These are phyloP conservation scores for Magnolia sinica DNA, from an alignment of 164 flowering plant genomes.

Conservation along the genomic window DNA sequence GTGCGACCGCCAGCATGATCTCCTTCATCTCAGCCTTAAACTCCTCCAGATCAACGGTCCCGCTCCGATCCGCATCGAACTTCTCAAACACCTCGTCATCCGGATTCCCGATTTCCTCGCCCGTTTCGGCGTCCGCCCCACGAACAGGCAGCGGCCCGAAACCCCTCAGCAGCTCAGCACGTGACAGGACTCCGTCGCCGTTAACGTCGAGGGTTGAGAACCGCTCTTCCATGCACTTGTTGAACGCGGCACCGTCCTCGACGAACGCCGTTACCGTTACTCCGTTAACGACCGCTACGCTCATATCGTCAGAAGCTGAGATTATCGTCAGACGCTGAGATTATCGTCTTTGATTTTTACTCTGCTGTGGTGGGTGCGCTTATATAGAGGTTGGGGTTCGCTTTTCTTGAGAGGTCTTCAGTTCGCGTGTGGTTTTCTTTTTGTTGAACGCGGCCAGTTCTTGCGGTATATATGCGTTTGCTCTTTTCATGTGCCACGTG, in stretches of 20 bases:
- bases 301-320: conserved; percentile 24
- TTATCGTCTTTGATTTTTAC: too few species aligned
- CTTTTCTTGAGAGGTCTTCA: too few species aligned
- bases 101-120: conserved; percentile 27
- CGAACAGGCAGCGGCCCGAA: conserved; percentile 21
- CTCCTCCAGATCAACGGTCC: conserved; percentile 35
- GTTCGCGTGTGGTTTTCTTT: too few species aligned
- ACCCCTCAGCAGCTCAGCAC: conserved; percentile 31
- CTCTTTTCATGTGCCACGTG: too few species aligned
- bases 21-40: conserved; percentile 42
- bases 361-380: too few species aligned
- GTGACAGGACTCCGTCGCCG: conserved; percentile 44
- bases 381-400: too few species aligned
- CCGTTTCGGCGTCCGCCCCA: conserved; percentile 9
- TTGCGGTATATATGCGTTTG: too few species aligned
- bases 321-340: neutral
- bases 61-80: conserved; percentile 43
- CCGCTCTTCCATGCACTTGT: conserved; percentile 29
- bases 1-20: conserved; percentile 49
- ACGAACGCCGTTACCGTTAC: conserved; percentile 39
- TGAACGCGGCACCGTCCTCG: conserved; percentile 36
- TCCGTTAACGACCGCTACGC: conserved; percentile 33
- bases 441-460: too few species aligned
- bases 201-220: conserved; percentile 45
- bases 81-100: conserved; percentile 40